Evolutionary conservation across 2,329 filamentous ascomycete genomes (phyloP).

Genomic region (Alternaria conjuncta): DNA sequence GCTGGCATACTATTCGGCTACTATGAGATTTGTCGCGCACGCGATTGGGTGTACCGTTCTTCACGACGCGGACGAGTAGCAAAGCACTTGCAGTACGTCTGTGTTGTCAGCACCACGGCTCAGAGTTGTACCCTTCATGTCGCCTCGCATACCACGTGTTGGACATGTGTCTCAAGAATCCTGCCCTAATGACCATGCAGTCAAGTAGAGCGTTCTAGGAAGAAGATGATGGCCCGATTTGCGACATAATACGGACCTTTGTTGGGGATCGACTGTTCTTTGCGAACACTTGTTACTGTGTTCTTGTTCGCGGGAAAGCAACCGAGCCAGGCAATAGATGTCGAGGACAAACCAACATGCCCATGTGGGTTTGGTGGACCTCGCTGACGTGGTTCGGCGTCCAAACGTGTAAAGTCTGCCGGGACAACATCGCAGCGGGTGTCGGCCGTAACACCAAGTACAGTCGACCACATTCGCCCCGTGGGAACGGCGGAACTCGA

Average conservation of each 20-base stretch:
- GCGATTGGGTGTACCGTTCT: background rate
- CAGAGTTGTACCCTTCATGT: background rate
- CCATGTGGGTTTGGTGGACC: background rate
- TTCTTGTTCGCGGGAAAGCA: background rate
- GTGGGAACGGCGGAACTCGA: slow-evolving; percentile 22
- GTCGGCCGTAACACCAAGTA: background rate
- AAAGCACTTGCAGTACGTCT: background rate
- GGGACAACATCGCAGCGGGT: background rate
- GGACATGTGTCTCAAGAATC: background rate
- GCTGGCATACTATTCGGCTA: background rate
- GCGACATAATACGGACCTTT: background rate
- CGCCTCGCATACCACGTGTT: background rate
- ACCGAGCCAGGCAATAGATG: background rate
- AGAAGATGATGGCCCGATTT: background rate
- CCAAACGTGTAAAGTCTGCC: background rate
- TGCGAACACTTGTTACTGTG: background rate
- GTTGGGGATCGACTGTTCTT: background rate
- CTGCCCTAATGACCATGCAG: background rate
- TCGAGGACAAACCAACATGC: background rate
- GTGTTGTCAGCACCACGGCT: background rate
- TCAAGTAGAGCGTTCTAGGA: background rate
- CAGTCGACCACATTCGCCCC: background rate
- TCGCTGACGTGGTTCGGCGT: background rate
- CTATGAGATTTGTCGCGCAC: background rate
- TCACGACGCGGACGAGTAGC: background rate